Percentiles rank a stretch among this genome's conserved stretches.
phyloP scores from a whole-genome alignment of 768 basidiomycete genomes.

The Russula olivacea region DNA sequence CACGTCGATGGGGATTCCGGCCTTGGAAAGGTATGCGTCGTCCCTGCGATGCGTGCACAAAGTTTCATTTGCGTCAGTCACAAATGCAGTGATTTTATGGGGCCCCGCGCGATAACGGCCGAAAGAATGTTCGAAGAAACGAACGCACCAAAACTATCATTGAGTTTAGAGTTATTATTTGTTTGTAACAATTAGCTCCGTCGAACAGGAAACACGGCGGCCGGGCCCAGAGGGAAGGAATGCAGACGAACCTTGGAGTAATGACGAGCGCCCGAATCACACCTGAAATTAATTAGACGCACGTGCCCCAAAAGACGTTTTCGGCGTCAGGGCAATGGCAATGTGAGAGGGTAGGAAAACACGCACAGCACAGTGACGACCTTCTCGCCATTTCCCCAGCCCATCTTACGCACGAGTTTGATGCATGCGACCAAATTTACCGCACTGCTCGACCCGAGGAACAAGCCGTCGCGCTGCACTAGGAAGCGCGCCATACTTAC shows the following conservation, averaged over 20 bases:
- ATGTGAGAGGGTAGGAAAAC: background rate
- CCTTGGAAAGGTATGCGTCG: constrained; percentile 42
- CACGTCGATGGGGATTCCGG: constrained; percentile 39
- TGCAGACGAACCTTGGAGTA: constrained; percentile 71
- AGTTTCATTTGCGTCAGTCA: background rate
- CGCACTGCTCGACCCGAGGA: constrained; percentile 93
- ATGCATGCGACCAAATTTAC: constrained; percentile 94
- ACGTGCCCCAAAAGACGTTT: background rate
- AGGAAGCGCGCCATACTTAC: constrained; percentile 95
- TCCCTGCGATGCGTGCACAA: constrained; percentile 38
- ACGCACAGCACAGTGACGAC: constrained; percentile 83
- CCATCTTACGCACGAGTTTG: constrained; percentile 64
- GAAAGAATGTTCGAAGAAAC: background rate
- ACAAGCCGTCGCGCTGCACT: constrained; percentile 85
- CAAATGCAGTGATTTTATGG: background rate
- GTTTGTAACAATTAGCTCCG: constrained; percentile 6
- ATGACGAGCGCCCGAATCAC: constrained; percentile 88
- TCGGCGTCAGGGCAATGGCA: background rate
- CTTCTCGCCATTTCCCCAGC: constrained; percentile 60
- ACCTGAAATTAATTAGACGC: constrained; percentile 31
- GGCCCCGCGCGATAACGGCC: background rate
- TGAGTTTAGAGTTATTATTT: background rate
- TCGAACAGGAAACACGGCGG: background rate
- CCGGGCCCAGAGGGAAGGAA: constrained; percentile 4
- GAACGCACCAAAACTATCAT: constrained; percentile 46